A percentile compares a stretch with the other conserved stretches of the same genome.
phyloP scores from a whole-genome alignment of 345 rosid species.

The Rhizophora apiculata region DNA sequence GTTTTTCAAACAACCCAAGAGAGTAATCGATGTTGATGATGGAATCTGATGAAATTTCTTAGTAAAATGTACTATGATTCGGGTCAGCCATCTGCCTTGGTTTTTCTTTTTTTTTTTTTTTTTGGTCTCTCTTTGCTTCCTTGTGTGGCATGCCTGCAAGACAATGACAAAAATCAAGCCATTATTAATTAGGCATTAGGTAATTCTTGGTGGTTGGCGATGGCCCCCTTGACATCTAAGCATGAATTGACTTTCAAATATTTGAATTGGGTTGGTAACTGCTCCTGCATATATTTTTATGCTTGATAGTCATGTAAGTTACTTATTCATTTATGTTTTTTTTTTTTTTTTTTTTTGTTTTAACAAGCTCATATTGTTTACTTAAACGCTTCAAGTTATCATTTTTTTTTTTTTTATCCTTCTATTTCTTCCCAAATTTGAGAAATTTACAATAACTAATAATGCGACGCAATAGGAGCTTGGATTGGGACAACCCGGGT shows the following conservation, averaged over 20 bases:
- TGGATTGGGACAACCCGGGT: constrained; percentile 54
- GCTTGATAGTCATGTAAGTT: no score
- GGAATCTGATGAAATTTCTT: not conserved
- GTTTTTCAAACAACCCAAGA: no score
- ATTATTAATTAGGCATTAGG: constrained; percentile 1
- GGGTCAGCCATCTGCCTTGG: no score
- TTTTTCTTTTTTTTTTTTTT: no score
- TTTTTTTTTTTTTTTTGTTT: no score
- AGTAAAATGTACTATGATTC: not conserved
- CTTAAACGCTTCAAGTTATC: not conserved
- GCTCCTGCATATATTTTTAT: not conserved
- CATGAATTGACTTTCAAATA: not conserved
- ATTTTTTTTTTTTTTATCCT: not conserved
- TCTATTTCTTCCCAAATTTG: not conserved
- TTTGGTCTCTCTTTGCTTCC: no score
- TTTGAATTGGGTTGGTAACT: constrained; percentile 17
- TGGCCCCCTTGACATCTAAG: constrained; percentile 3
- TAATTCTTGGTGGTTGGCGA: constrained; percentile 16
- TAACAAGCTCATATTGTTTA: no score
- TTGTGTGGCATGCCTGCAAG: not conserved
- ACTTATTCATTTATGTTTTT: not conserved
- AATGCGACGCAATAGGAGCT: constrained; percentile 41
- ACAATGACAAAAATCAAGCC: not conserved
- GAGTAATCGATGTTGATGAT: no score
- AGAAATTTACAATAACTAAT: not conserved